phyloP scores from a whole-genome alignment of 2,329 filamentous ascomycete genomes.

The Neocucurbitaria cava region DNA sequence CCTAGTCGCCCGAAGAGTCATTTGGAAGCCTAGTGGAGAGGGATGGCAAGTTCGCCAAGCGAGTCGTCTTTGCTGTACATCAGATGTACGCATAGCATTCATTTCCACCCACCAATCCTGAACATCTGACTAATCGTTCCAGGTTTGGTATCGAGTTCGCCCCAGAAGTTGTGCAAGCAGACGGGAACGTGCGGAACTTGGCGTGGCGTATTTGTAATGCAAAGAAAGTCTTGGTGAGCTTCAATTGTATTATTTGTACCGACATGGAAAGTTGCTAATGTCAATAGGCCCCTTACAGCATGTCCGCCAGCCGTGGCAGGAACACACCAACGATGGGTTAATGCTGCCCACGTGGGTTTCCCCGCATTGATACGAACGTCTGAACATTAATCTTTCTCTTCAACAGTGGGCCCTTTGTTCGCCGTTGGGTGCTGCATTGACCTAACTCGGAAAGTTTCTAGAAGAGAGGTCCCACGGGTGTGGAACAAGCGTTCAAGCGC shows the following conservation, averaged over 20 bases:
- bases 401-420: not conserved
- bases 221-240: slow-evolving; percentile 87
- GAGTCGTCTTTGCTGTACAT: slow-evolving; percentile 91
- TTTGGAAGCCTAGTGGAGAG: slow-evolving; percentile 87
- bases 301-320: slow-evolving; percentile 53
- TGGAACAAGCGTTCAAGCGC: not conserved
- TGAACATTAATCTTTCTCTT: not conserved
- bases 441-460: not conserved
- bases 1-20: slow-evolving; percentile 74
- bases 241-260: not conserved
- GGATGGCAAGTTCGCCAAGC: slow-evolving; percentile 85
- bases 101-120: not conserved
- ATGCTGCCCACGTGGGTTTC: not conserved
- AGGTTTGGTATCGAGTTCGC: slow-evolving; percentile 93
- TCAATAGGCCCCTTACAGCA: slow-evolving; percentile 56
- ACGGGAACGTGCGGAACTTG: slow-evolving; percentile 87
- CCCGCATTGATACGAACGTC: not conserved
- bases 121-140: not conserved
- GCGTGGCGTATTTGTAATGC: slow-evolving; percentile 96
- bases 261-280: slow-evolving; percentile 2
- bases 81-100: slow-evolving; percentile 71
- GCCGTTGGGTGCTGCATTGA: not conserved
- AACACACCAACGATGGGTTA: slow-evolving; percentile 43
- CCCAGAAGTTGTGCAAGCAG: slow-evolving; percentile 87
- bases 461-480: not conserved